Evolutionary conservation across 2,329 filamentous ascomycete species (phyloP).

Genomic region (Sporothrix brunneoviolacea): DNA sequence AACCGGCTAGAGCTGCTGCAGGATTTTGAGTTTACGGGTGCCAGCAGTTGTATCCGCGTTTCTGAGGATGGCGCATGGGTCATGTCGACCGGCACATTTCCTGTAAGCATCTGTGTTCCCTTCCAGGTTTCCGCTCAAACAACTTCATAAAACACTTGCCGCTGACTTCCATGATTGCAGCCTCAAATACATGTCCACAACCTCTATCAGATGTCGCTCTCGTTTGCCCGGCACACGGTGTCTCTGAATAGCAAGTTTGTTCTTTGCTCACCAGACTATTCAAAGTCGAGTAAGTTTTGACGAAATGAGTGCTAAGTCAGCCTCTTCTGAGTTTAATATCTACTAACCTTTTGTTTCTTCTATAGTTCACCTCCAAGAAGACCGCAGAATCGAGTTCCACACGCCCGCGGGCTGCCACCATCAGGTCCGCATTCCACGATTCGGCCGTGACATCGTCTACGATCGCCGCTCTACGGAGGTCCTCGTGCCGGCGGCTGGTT

Average conservation of each 20-base stretch:
- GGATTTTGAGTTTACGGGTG: conserved; percentile 85
- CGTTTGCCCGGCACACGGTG: conserved; percentile 85
- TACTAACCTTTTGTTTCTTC: not conserved
- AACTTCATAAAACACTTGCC: too few species aligned
- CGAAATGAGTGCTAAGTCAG: too few species aligned
- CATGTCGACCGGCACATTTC: conserved; percentile 81
- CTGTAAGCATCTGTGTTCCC: conserved; percentile 29
- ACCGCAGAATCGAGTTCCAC: conserved; percentile 88
- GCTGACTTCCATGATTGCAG: conserved; percentile 3
- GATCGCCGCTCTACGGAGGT: conserved; percentile 77
- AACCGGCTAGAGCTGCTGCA: conserved; percentile 92
- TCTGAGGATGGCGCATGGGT: conserved; percentile 97
- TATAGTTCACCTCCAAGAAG: conserved; percentile 75
- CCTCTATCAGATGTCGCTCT: conserved; percentile 86
- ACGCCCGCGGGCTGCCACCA: conserved; percentile 84
- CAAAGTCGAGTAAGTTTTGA: conserved; percentile 62
- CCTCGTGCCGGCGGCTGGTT: conserved; percentile 77
- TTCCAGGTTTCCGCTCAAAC: not conserved
- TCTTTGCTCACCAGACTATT: conserved; percentile 82
- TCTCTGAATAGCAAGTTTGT: conserved; percentile 87
- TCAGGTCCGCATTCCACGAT: conserved; percentile 80
- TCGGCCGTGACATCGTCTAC: conserved; percentile 84
- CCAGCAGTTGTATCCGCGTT: conserved; percentile 80
- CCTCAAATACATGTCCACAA: conserved; percentile 90
- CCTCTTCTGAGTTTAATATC: too few species aligned